Evolutionary conservation across 768 basidiomycete genomes (phyloP), one percentile per base, ranked within the genome.

Genomic region (Hypholoma fasciculare): DNA sequence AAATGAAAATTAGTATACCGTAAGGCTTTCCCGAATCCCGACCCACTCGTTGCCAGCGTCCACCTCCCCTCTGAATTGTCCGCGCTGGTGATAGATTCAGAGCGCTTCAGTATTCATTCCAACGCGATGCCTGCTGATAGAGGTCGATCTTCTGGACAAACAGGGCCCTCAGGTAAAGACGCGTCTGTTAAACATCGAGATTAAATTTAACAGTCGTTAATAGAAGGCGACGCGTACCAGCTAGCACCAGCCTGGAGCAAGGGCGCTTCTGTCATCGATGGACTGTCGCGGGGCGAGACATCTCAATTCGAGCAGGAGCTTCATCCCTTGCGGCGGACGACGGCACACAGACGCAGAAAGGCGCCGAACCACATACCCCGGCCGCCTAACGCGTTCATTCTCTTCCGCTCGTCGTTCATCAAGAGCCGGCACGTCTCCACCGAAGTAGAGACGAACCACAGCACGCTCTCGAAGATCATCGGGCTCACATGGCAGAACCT

Each of bases 361-460:
- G 78, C 82, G 34, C 78, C 82, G 17, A 81, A 87, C 61, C 86
- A 91, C 65, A 88, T 92, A 61, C 90, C 90, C 37, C 88, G 90
- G 47, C 90, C 90, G 1, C 88, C 90, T 1, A 92, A 92, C 66
- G 90, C 90, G 40, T 92, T 92, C 74, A 92, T 92, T 65, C 80
- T 92, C 67, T 92, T 92, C 78, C 88, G 90, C 61, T 89, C 88
- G 1, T 84, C 86, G 8, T 90, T 91, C 72, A 88, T 91, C 71
- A 88, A 86, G 73, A 83, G 78, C 61, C 85, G 88, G 63, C 88
- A 88, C 63, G 88, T 92, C 60, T 84, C 89, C 14, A 82, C 86
- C 8, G 85, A 82, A 52, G 85, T 91, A 51, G 89, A 91, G 75
- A 88, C 88, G 37, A 91, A 88, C 69, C 89, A 90, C 74, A 87